Base-by-base conservation (phyloP, 2,329 filamentous ascomycete species). In the Incumbomyces lentus region DNA sequence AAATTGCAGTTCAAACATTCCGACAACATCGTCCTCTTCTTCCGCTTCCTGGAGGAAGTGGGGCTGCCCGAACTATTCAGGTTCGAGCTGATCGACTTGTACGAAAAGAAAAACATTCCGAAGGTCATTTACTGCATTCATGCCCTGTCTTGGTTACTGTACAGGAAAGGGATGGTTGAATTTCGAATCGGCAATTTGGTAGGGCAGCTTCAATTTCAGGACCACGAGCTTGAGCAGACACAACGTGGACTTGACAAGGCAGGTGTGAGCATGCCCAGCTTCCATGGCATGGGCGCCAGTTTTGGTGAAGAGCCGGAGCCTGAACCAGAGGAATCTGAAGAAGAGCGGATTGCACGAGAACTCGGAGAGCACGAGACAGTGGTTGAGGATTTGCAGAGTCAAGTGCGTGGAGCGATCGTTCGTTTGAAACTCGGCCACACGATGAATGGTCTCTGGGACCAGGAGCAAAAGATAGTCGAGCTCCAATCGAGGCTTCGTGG, bases 51-150 rank as follows among this genome's bases (percentile, higher is more conserved):
- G 1, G 86, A 90, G 53, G 86, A 95, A 50, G 81, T 95, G 7
- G 85, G 95, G 59, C 71, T 98, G 2, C 92, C 92, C 1, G 93
- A 98, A 58, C 76, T 98, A 14, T 98, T 98, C 64, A 81, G 90
- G 48, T 98, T 98, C 64, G 92, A 98, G 64, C 74, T 96, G 38
- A 94, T 96, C 53, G 92, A 98, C 65, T 70, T 98, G 11, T 98
- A 98, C 69, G 93, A 98, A 67, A 98, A 96, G 73, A 98, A 98
- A 68, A 98, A 98, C 59, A 93, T 96, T 1, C 92, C 92, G 3
- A 98, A 96, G 65, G 93, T 96, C 62, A 98, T 98, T 52, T 94
- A 98, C 68, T 98, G 92, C 62, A 92, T 98, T 44, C 92, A 98
- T 60, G 92, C 92, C 0, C 72, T 98, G 14, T 96, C 90, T 62